Evolutionary conservation across 352 stramenopile genomes (phyloP).

Genomic region (Globisporangium spinosum): DNA sequence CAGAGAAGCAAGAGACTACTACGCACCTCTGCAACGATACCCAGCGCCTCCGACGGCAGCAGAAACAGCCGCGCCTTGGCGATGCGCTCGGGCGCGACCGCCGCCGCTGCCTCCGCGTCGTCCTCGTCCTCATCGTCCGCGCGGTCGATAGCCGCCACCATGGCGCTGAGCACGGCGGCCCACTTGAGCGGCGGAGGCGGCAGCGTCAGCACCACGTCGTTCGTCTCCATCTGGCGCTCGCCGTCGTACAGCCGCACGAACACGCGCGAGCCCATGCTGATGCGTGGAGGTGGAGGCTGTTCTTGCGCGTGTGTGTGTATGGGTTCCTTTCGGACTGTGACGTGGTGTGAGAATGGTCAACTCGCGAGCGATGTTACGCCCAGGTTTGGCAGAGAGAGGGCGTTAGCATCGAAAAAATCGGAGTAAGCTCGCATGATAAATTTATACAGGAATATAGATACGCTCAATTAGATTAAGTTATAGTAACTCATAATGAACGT

Average conservation of each 20-base stretch:
- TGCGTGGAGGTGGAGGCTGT: constrained; percentile 2
- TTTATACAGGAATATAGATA: background rate
- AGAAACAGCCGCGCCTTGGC: constrained; percentile 60
- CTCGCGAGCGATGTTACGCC: background rate
- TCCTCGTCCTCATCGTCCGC: constrained; percentile 42
- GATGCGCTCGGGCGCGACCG: constrained; percentile 18
- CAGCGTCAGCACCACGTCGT: constrained; percentile 66
- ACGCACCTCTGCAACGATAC: constrained; percentile 57
- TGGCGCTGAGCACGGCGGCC: constrained; percentile 51
- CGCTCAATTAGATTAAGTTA: background rate
- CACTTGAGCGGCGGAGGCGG: constrained; percentile 65
- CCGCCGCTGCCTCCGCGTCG: constrained; percentile 19
- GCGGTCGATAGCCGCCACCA: constrained; percentile 58
- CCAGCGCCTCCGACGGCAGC: constrained; percentile 46
- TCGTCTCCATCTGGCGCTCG: constrained; percentile 40
- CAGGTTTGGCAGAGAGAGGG: background rate
- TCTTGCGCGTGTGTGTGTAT: constrained; percentile 1
- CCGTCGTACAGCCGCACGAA: constrained; percentile 79
- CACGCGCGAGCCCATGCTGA: constrained; percentile 51
- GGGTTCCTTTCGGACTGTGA: constrained; percentile 1
- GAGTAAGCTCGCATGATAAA: background rate
- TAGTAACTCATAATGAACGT: too few relatives aligned
- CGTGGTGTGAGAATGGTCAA: background rate
- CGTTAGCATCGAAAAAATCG: background rate
- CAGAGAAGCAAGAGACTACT: background rate